Evolutionary conservation across 345 rosid species (phyloP).

Genomic region (Moringa oleifera): DNA sequence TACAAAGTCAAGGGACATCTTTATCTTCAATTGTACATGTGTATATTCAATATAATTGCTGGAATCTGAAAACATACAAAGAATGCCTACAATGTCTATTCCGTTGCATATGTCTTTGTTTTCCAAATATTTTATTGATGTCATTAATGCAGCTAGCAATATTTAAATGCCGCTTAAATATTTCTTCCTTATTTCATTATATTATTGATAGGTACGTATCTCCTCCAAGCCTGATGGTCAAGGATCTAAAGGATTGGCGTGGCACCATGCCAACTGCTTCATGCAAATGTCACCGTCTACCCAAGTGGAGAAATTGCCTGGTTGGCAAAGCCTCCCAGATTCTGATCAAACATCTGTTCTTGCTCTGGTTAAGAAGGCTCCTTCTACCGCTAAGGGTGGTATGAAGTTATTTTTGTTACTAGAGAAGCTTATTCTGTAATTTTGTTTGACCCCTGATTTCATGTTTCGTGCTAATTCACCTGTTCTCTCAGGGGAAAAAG

Average conservation of each 20-base stretch:
- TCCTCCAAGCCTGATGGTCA: constrained; percentile 65
- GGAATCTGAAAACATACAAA: too few relatives aligned
- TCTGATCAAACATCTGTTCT: constrained; percentile 54
- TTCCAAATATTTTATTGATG: neutral
- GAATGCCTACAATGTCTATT: neutral
- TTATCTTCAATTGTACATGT: too few relatives aligned
- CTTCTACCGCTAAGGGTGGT: constrained; percentile 45
- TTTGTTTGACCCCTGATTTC: constrained; percentile 3
- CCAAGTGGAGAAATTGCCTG: constrained; percentile 59
- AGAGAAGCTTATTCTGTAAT: neutral
- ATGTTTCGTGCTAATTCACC: constrained; percentile 6
- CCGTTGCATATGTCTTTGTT: neutral
- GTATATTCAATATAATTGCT: too few relatives aligned
- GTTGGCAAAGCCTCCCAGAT: constrained; percentile 66
- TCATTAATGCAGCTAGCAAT: constrained; percentile 1
- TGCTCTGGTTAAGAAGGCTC: constrained; percentile 43
- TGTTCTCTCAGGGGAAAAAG: constrained; percentile 25
- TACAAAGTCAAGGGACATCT: too few relatives aligned
- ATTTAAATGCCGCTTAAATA: constrained; percentile 7
- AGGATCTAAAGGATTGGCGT: constrained; percentile 59
- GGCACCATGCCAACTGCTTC: constrained; percentile 90
- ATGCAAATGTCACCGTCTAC: constrained; percentile 46
- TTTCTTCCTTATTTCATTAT: neutral
- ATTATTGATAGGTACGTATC: constrained; percentile 58
- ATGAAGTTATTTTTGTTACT: constrained; percentile 14